Conservation (phyloP, 176 grass and related monocot genomes). For the Tillandsia leiboldiana region DNA sequence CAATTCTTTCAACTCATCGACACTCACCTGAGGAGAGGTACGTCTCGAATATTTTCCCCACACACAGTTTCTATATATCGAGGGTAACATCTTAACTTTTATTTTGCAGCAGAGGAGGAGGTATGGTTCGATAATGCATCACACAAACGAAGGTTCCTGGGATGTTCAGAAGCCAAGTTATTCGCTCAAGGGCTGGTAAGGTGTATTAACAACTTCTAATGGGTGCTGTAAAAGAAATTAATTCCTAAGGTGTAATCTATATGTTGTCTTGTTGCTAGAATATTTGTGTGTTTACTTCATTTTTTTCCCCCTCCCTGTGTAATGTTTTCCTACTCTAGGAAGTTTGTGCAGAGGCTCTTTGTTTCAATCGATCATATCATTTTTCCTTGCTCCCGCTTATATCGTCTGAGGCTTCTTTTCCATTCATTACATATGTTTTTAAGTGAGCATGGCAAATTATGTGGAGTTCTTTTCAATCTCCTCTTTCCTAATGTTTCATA, state of each 20-base stretch:
- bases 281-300: neutral
- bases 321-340: neutral
- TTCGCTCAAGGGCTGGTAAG: neutral
- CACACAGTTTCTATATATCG: neutral
- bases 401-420: neutral
- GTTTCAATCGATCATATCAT: neutral
- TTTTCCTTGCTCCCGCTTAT: neutral
- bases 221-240: neutral
- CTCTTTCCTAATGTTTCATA: no score
- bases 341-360: neutral
- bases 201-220: neutral
- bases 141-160: neutral
- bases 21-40: conserved; percentile 44
- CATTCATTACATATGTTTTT: neutral
- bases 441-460: neutral
- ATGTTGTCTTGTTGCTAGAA: neutral
- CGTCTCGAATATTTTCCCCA: conserved; percentile 13
- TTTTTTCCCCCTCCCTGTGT: neutral
- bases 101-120: neutral
- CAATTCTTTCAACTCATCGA: conserved; percentile 26
- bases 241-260: neutral
- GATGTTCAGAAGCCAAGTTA: neutral
- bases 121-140: neutral
- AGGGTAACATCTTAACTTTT: neutral
- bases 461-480: neutral